Base-by-base conservation (phyloP, 306 rosid genomes). In the Citrullus amarus region DNA sequence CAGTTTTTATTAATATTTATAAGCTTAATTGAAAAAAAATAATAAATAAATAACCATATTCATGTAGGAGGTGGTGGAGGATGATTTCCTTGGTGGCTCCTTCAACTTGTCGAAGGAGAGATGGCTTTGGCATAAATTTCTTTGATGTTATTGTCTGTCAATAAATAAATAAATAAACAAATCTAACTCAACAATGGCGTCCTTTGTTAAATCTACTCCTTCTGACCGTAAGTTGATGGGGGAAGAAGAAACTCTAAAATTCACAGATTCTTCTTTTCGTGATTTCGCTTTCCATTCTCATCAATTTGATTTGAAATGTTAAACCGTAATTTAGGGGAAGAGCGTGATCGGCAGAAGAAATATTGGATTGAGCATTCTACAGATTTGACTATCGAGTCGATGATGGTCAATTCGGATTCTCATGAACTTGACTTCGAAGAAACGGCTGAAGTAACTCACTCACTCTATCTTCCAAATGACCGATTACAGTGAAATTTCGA, bases 401-500 rank as follows among this genome's bases (percentile, higher is more conserved):
- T 90, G 97, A 90, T 90, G 98, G 96, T 92, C n/a, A 94, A 58
- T n/a, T 58, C 90, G 34, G 96, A 96, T 50, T 84, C 93, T 2
- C 7, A 20, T 10, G 88, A 90, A 90, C 96, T 92, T 15, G 97
- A 94, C 80, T 90, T 86, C 57, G 96, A 89, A 82, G 98, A 94
- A 85, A 85, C 93, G 43, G 96, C 98, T 18, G 98, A 94, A 84
- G 98, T 91, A 80, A 20, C 6, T 65, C 22, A 65, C 71, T 34
- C 48, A 15, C 6, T 65, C 71, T 65, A 32, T 34, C 71, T 65
- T 65, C 10, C 15, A 63, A 32, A 14, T 22, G 5, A 25, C 2
- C 0, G 8, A 63, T 34, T 32, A 61, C 16, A 61, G 9, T 11
- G 9, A 60, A 60, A 5, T n/a, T 56, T 56, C 61, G 44, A 15